A percentile compares a stretch with the other conserved stretches of the same genome.
Evolutionary conservation across 306 rosid genomes (phyloP).

Genomic region (Pachyrhizus erosus): DNA sequence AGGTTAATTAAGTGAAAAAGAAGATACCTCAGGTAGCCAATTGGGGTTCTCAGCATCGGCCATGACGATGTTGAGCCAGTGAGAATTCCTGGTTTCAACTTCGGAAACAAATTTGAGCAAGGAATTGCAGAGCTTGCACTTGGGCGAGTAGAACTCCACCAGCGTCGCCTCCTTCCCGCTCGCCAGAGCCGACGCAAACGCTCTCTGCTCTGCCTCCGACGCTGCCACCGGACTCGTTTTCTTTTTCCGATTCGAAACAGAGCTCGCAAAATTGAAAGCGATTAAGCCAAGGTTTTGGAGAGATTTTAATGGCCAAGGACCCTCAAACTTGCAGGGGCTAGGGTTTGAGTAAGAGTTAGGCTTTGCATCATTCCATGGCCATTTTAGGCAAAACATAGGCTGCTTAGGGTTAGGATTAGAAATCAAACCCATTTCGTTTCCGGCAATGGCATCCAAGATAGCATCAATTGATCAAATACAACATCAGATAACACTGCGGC

Average conservation of each 20-base stretch:
- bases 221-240: slow-evolving; percentile 51
- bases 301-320: slow-evolving; percentile 85
- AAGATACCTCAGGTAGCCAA: slow-evolving; percentile 74
- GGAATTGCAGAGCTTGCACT: slow-evolving; percentile 83
- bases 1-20: neutral
- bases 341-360: slow-evolving; percentile 17
- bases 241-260: slow-evolving; percentile 51
- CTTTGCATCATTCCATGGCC: slow-evolving; percentile 73
- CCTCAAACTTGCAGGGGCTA: slow-evolving; percentile 58
- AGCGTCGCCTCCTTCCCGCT: slow-evolving; percentile 77
- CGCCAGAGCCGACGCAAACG: slow-evolving; percentile 82
- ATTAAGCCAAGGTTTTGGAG: slow-evolving; percentile 64
- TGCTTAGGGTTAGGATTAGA: slow-evolving; percentile 47
- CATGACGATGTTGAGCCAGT: slow-evolving; percentile 86
- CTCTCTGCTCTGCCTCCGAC: slow-evolving; percentile 85
- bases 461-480: neutral
- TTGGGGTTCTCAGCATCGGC: slow-evolving; percentile 91
- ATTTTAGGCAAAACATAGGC: slow-evolving; percentile 65
- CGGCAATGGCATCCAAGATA: neutral
- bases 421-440: slow-evolving; percentile 48
- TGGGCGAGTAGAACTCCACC: slow-evolving; percentile 88
- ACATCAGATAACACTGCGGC: neutral
- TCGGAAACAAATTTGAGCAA: slow-evolving; percentile 64
- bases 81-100: slow-evolving; percentile 67
- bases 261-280: slow-evolving; percentile 56